Percentiles rank a stretch among this genome's conserved stretches.
Conservation (phyloP, 2,329 filamentous ascomycete genomes). For the Apiospora aurea region DNA sequence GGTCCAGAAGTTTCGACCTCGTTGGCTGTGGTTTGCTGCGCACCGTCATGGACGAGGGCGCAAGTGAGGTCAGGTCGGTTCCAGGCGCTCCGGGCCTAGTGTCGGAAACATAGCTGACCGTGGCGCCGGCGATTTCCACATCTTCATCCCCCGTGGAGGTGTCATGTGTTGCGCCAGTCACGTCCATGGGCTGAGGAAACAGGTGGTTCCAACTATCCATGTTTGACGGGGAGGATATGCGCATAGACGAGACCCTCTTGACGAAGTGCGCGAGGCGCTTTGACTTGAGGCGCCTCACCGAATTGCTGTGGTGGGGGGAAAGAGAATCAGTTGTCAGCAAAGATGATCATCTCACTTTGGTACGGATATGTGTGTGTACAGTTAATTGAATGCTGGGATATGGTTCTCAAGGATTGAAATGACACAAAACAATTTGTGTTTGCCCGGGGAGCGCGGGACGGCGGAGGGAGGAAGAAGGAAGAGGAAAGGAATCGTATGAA, state of each 20-base stretch:
- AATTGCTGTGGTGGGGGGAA: background rate
- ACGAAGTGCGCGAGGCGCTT: constrained; percentile 20
- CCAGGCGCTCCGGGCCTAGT: background rate
- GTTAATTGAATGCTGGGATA: constrained; percentile 14
- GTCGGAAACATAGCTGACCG: background rate
- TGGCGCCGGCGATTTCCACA: background rate
- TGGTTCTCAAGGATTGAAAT: background rate
- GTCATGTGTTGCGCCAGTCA: background rate
- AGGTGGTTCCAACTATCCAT: constrained; percentile 8
- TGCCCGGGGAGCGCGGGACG: background rate
- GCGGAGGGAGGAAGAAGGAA: background rate
- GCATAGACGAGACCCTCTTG: constrained; percentile 19
- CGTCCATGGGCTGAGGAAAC: constrained; percentile 12
- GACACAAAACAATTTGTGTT: background rate
- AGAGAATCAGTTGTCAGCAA: constrained; percentile 3
- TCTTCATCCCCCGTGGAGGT: constrained; percentile 13
- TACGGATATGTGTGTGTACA: background rate
- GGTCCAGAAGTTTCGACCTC: constrained; percentile 29
- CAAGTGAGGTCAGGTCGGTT: background rate
- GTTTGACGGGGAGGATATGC: constrained; percentile 1
- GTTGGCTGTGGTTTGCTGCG: constrained; percentile 10
- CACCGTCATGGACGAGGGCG: background rate
- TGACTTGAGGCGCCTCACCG: background rate
- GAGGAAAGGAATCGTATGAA: background rate
- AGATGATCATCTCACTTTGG: background rate